Percentiles rank a stretch among this genome's conserved stretches.
Evolutionary conservation across 306 rosid genomes (phyloP).

Genomic region (Pyrus communis): DNA sequence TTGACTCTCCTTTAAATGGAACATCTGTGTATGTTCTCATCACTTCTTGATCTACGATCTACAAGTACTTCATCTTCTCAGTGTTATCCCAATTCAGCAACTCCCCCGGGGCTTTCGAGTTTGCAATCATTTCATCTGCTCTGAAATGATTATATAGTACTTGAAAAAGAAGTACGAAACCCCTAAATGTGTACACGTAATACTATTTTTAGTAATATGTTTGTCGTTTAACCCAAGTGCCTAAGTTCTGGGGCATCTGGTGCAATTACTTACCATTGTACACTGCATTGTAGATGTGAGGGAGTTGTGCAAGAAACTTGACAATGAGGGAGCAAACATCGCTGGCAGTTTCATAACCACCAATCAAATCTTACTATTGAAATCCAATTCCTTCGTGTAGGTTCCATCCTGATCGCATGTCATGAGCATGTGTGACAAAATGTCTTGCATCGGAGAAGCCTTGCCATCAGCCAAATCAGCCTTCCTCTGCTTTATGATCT

Average conservation of each 20-base stretch:
- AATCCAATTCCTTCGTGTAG: constrained; percentile 28
- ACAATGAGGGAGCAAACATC: constrained; percentile 49
- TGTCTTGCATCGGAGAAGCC: constrained; percentile 40
- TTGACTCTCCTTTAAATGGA: no score
- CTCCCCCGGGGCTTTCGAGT: constrained; percentile 38
- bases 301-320: constrained; percentile 53
- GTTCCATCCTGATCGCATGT: constrained; percentile 27
- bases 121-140: constrained; percentile 69
- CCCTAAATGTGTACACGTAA: no score
- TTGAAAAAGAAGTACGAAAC: no score
- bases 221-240: no score
- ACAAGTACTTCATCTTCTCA: constrained; percentile 57
- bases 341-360: constrained; percentile 52
- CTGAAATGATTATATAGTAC: constrained; percentile 3
- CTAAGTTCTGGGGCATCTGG: no score
- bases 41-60: constrained; percentile 76
- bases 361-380: constrained; percentile 54
- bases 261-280: constrained; percentile 25
- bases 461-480: constrained; percentile 33
- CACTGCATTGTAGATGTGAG: constrained; percentile 42
- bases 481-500: constrained; percentile 41
- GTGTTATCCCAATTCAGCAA: constrained; percentile 63
- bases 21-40: constrained; percentile 17
- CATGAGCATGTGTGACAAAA: constrained; percentile 56
- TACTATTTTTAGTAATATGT: no score